phyloP scores from a whole-genome alignment of 257 asterid species.

The Salvia miltiorrhiza region DNA sequence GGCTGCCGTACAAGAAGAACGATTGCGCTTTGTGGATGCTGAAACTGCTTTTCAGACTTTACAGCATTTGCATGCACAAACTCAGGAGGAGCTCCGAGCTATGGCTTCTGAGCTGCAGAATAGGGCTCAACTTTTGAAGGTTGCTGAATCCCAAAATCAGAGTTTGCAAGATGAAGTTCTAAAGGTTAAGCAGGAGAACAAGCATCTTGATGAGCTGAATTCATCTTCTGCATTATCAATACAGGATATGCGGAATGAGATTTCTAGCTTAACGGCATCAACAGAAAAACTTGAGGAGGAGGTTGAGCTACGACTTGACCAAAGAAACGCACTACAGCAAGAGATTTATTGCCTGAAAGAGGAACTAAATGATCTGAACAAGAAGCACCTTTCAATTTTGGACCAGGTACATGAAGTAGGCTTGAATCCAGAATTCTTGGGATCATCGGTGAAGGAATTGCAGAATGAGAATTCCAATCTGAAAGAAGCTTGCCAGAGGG shows the following conservation, averaged over 20 bases:
- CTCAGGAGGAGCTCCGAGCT: constrained; percentile 83
- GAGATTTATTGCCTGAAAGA: constrained; percentile 92
- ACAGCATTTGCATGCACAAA: constrained; percentile 85
- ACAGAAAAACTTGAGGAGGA: constrained; percentile 76
- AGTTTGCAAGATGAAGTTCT: constrained; percentile 65
- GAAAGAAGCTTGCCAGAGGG: constrained; percentile 55
- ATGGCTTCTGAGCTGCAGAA: constrained; percentile 70
- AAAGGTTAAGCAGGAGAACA: constrained; percentile 67
- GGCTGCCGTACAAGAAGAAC: constrained; percentile 89
- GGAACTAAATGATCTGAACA: constrained; percentile 65
- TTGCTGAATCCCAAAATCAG: constrained; percentile 52
- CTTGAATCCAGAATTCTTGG: constrained; percentile 52
- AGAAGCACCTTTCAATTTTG: constrained; percentile 49
- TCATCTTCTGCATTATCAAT: constrained; percentile 62
- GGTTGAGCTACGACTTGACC: constrained; percentile 80
- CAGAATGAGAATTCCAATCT: constrained; percentile 54
- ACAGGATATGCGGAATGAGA: constrained; percentile 63
- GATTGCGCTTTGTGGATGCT: constrained; percentile 86
- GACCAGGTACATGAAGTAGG: constrained; percentile 69
- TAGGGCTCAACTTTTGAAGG: constrained; percentile 56
- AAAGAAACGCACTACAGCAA: constrained; percentile 94
- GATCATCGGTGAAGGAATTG: constrained; percentile 58
- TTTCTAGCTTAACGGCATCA: constrained; percentile 53
- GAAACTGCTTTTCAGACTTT: constrained; percentile 93
- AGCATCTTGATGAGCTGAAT: constrained; percentile 54